These are phyloP conservation scores for Tylopilus subfusipes DNA, from an alignment of 768 basidiomycete species.

Conservation along the genomic window DNA sequence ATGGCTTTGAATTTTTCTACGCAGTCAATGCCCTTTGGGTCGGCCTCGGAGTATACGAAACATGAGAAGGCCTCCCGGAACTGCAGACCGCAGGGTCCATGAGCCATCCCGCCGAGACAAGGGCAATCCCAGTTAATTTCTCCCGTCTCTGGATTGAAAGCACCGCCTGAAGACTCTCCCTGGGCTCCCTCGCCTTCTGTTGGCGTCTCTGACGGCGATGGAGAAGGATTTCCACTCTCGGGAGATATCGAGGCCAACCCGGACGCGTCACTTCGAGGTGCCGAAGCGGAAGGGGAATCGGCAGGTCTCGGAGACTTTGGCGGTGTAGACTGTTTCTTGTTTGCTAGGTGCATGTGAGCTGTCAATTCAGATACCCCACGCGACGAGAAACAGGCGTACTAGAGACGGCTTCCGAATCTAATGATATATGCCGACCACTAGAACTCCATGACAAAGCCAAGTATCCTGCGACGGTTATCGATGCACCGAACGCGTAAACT, in stretches of 20 bases:
- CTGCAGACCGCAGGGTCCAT: conserved; percentile 91
- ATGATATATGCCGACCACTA: conserved; percentile 40
- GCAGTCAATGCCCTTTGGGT: conserved; percentile 97
- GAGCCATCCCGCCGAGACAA: conserved; percentile 97
- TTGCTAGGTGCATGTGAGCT: conserved; percentile 8
- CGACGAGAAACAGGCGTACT: conserved; percentile 18
- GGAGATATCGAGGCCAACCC: conserved; percentile 1
- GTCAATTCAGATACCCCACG: background rate
- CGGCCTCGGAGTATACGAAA: conserved; percentile 89
- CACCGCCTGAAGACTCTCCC: conserved; percentile 41
- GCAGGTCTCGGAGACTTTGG: conserved; percentile 7
- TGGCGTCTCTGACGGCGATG: conserved; percentile 3
- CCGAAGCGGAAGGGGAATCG: conserved; percentile 19
- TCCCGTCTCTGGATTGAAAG: conserved; percentile 94
- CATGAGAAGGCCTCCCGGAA: conserved; percentile 97
- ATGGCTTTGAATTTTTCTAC: conserved; percentile 97
- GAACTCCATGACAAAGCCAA: conserved; percentile 47
- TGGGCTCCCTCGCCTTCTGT: conserved; percentile 25
- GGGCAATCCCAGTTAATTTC: conserved; percentile 99
- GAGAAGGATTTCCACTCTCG: conserved; percentile 8
- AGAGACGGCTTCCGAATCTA: conserved; percentile 40
- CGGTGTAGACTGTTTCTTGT: conserved; percentile 12
- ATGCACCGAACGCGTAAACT: conserved; percentile 41
- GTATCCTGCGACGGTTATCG: conserved; percentile 44
- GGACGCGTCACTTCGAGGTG: conserved; percentile 18